Evolutionary conservation across 2,329 filamentous ascomycete species (phyloP).

Genomic region (Scopulariopsis brevicaulis): DNA sequence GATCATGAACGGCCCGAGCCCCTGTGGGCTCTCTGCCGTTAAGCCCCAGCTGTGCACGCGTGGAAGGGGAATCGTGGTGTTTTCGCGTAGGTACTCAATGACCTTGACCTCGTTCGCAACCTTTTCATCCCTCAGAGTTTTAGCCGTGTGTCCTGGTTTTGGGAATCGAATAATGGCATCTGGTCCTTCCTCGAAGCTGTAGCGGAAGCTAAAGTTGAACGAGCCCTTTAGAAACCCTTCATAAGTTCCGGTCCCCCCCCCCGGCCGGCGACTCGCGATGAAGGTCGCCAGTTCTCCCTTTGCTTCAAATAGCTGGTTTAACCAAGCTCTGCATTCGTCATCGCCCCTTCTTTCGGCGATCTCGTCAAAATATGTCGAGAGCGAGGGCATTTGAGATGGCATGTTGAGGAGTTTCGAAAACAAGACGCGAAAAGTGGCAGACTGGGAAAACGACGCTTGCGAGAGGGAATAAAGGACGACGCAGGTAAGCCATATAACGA

Average conservation of each 20-base stretch:
- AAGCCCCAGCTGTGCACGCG: constrained; percentile 14
- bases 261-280: constrained; percentile 9
- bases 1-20: constrained; percentile 20
- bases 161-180: constrained; percentile 15
- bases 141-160: constrained; percentile 12
- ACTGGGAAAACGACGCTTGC: not conserved
- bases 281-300: constrained; percentile 11
- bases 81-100: constrained; percentile 15
- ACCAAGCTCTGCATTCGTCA: constrained; percentile 12
- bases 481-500: no score
- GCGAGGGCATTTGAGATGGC: constrained; percentile 4
- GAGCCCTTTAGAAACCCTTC: constrained; percentile 15
- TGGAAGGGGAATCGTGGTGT: constrained; percentile 19
- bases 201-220: constrained; percentile 16
- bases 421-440: not conserved
- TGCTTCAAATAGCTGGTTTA: constrained; percentile 9
- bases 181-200: constrained; percentile 10
- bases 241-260: constrained; percentile 9
- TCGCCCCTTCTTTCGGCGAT: constrained; percentile 11
- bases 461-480: no score
- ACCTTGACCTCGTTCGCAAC: constrained; percentile 16
- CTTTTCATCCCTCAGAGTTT: constrained; percentile 17
- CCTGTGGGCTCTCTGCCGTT: constrained; percentile 14
- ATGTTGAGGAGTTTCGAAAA: not conserved
- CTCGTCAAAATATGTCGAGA: constrained; percentile 11